Base-by-base conservation (phyloP, 2,329 filamentous ascomycete genomes). In the Apiospora pterosperma region DNA sequence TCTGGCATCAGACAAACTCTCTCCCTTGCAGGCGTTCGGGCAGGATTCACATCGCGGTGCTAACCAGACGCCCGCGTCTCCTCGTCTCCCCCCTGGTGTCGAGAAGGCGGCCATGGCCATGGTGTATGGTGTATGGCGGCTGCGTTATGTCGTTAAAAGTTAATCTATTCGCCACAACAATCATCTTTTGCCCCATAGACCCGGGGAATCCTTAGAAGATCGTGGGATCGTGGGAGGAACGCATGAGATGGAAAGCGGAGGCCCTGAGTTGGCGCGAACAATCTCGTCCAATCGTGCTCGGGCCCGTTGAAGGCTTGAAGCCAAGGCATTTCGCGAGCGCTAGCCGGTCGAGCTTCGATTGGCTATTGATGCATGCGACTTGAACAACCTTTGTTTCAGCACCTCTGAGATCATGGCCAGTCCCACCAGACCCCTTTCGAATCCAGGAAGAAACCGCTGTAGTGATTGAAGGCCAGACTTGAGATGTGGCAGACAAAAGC, bases 311-410 rank as follows among this genome's bases (percentile, higher is more conserved):
- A 28, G 36, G 58, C 58, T 55, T 38, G 58, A 60, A 38, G 58
- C 66, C 61, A 68, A 69, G 68, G 63, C 67, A 70, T 70, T 65
- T 66, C 41, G 68, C 69, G 66, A 71, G 64, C 68, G 65, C 65
- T 58, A 67, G 66, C 65, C 52, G 60, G 60, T 59, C 3, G 42
- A 52, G 58, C 21, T 62, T 71, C 65, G 66, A 76, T 75, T 76
- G 74, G 74, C 68, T 70, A 63, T 67, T 39, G 67, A 64, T 10
- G 60, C 60, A 34, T 44, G 60, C 38, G n/a, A 14, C 23, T 64
- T 60, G 59, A 66, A 66, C 69, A 62, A 61, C 61, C 69, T 69
- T 62, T 65, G 73, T 75, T 75, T 76, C 73, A 75, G 62, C 64
- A 59, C 55, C 52, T 19, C 48, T 64, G 38, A 34, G 59, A 28